Base-by-base conservation (phyloP, 106 monocot genomes). In the Triglochin maritima region DNA sequence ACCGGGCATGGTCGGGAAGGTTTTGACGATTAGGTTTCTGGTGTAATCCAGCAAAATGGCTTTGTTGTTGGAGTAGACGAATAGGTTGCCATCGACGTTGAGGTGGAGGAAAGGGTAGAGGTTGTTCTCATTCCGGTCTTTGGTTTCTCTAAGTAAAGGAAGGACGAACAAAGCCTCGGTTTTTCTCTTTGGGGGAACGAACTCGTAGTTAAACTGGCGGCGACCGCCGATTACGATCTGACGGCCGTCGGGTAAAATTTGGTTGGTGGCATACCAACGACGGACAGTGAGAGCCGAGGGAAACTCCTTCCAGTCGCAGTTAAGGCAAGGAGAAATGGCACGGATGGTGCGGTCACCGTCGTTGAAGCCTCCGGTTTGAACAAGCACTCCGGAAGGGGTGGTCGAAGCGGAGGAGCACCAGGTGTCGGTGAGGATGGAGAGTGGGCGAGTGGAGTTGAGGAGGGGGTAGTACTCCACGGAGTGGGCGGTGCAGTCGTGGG, bases 31-130 rank as follows among this genome's bases (percentile, higher is more conserved):
- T 16, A 5, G 10, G 51, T 68, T 60, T 5, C 51, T 67, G 43
- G 15, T n/a, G 53, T 68, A 68, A 61, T 75, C 66, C 13, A 75
- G 50, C 2, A 75, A 50, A 44, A 75, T 52, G 16, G 75, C 17
- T 7, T 15, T 4, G 59, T 50, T 68, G 68, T 75, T 75, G 60
- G 75, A 54, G 61, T 61, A 75, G 41, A 75, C 29, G 60, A 75
- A 75, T 51, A 75, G 75, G 61, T 67, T 75, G 44, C 75, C 75
- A 51, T 75, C 75, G 60, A 62, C 60, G 59, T 60, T 60, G 44
- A 75, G 60, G 68, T 75, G 68, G 60, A 68, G 60, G 66, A 74
- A 74, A 4, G 74, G 74, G 66, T 74, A 74, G 41, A 74, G 66
- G 66, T 74, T 74, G 57, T 66, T 74, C 57, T 74, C 74, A n/a